These are phyloP conservation scores for Colletotrichum sp. DNA, from an alignment of 2,329 filamentous ascomycete genomes.

Conservation along the genomic window DNA sequence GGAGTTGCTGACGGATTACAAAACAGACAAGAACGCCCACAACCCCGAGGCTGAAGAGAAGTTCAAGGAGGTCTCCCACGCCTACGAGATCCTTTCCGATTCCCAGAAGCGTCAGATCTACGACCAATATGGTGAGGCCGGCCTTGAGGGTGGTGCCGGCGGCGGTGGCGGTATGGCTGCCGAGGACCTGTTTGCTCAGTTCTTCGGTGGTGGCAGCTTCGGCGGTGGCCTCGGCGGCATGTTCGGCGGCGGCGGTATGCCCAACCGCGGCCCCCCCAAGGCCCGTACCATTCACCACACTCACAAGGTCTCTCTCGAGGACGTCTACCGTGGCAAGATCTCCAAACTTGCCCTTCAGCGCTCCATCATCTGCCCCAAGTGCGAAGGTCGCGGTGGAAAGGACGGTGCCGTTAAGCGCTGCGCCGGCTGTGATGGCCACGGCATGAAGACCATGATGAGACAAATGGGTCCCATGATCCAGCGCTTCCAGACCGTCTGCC, in stretches of 20 bases:
- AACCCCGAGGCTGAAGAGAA: constrained; percentile 94
- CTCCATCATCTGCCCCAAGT: constrained; percentile 95
- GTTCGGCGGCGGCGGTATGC: constrained; percentile 78
- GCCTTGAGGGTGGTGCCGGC: constrained; percentile 85
- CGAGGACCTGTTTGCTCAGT: constrained; percentile 95
- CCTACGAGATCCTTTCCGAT: constrained; percentile 94
- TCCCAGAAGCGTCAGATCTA: constrained; percentile 90
- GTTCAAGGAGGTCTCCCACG: constrained; percentile 97
- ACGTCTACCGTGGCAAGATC: constrained; percentile 97
- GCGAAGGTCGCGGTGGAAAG: constrained; percentile 93
- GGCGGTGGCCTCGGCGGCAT: constrained; percentile 79
- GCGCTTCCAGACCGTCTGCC: constrained; percentile 98
- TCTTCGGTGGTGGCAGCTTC: constrained; percentile 81
- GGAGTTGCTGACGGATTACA: background rate
- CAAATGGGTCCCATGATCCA: constrained; percentile 99
- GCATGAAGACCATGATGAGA: constrained; percentile 99
- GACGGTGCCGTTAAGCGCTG: constrained; percentile 97
- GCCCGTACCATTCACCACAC: constrained; percentile 97
- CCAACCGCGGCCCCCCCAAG: constrained; percentile 80
- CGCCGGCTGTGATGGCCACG: constrained; percentile 86
- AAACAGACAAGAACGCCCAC: constrained; percentile 90
- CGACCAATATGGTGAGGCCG: constrained; percentile 97
- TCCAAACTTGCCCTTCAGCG: constrained; percentile 98
- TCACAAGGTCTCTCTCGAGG: constrained; percentile 97
- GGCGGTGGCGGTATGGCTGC: constrained; percentile 86